A percentile compares a stretch with the other conserved stretches of the same genome.
These are phyloP conservation scores for Neofusicoccum laricinum DNA, from an alignment of 2,329 filamentous ascomycete genomes.

Conservation along the genomic window DNA sequence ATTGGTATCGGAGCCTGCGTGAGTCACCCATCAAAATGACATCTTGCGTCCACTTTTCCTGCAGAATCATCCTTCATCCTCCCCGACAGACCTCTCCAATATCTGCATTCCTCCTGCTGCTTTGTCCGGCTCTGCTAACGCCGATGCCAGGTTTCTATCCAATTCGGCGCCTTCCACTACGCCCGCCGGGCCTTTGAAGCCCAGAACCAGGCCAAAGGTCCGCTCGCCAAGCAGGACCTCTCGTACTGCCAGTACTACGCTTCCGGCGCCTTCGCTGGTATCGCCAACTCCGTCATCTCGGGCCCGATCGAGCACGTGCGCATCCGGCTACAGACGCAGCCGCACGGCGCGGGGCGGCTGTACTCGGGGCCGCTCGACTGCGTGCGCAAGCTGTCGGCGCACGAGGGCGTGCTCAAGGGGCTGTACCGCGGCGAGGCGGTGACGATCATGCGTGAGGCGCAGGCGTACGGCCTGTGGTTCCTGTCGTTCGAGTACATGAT, in stretches of 20 bases:
- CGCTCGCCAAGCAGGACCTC: constrained; percentile 46
- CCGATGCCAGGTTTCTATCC: constrained; percentile 65
- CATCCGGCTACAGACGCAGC: constrained; percentile 93
- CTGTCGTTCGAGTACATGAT: constrained; percentile 93
- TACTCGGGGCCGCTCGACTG: constrained; percentile 89
- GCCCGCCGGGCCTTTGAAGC: constrained; percentile 83
- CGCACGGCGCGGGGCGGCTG: constrained; percentile 74
- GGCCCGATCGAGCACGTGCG: constrained; percentile 95
- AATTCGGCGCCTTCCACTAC: constrained; percentile 96
- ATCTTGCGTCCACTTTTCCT: not conserved
- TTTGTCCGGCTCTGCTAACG: not conserved
- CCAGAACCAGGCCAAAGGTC: constrained; percentile 55
- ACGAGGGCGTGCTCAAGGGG: constrained; percentile 66
- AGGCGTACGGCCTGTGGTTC: constrained; percentile 97
- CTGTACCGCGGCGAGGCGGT: constrained; percentile 86
- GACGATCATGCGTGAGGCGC: constrained; percentile 82
- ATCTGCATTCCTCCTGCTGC: not conserved
- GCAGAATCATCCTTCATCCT: not conserved
- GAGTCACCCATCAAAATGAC: constrained; percentile 23
- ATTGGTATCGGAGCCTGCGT: constrained; percentile 96
- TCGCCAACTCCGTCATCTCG: constrained; percentile 85
- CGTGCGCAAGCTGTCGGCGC: constrained; percentile 73
- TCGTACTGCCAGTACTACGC: constrained; percentile 85
- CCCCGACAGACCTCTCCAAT: not conserved
- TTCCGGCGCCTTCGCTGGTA: constrained; percentile 85